phyloP scores from a whole-genome alignment of 768 basidiomycete genomes.

The Russula sp. region DNA sequence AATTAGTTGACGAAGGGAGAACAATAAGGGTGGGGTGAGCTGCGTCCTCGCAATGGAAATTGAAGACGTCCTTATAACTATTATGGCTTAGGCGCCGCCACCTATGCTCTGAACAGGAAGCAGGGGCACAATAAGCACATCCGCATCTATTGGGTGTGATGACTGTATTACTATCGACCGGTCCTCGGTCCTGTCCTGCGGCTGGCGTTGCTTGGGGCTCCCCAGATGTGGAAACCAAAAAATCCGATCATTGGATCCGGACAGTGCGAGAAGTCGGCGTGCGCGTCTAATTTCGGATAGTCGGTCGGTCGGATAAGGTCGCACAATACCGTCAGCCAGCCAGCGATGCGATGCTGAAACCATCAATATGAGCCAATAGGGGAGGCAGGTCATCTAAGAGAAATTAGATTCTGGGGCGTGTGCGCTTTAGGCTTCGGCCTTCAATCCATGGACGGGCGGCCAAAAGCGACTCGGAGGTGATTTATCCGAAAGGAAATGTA shows the following conservation, averaged over 20 bases:
- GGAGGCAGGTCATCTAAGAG: too few relatives aligned
- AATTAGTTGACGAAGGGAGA: not conserved
- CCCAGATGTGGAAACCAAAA: conserved; percentile 3
- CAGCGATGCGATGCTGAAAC: too few relatives aligned
- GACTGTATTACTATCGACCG: not conserved
- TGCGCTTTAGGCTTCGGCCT: too few relatives aligned
- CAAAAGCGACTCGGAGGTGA: not conserved
- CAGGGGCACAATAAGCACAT: conserved; percentile 1
- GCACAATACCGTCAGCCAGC: too few relatives aligned
- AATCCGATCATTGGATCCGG: conserved; percentile 12
- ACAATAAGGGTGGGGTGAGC: conserved; percentile 5
- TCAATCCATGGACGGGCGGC: not conserved
- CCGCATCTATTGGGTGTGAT: not conserved
- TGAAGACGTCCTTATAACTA: conserved; percentile 11
- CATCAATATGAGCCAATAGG: too few relatives aligned
- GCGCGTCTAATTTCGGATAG: not conserved
- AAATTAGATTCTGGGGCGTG: too few relatives aligned
- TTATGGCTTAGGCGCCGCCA: conserved; percentile 17
- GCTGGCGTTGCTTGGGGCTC: not conserved
- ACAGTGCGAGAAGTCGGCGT: not conserved
- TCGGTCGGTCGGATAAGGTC: not conserved
- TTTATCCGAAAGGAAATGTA: not conserved
- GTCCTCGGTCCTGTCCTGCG: not conserved
- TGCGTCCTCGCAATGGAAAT: not conserved
- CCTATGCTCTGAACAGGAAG: not conserved